Evolutionary conservation across 2,329 filamentous ascomycete species (phyloP).

Genomic region (Arthrocladium fulminans): DNA sequence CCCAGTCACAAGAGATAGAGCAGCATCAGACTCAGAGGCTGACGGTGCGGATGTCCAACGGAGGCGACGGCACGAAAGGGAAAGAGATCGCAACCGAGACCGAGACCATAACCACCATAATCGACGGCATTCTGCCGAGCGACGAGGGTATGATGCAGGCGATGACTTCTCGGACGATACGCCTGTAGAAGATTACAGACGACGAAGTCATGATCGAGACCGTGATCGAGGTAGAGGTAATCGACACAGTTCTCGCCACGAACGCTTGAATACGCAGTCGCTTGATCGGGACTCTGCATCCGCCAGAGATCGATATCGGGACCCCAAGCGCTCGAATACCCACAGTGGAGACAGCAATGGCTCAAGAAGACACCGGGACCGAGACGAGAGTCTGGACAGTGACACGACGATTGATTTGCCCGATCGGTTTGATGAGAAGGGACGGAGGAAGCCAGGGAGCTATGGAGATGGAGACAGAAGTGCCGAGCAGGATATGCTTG

Average conservation of each 20-base stretch:
- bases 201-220: constrained; percentile 7
- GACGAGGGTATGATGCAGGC: constrained; percentile 8
- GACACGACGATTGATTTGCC: constrained; percentile 38
- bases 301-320: not conserved
- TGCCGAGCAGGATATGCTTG: constrained; percentile 24
- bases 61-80: constrained; percentile 13
- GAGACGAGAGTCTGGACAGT: constrained; percentile 26
- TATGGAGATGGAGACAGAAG: constrained; percentile 15
- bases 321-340: constrained; percentile 9
- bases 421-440: constrained; percentile 35
- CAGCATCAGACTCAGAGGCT: constrained; percentile 10
- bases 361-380: constrained; percentile 14
- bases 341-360: constrained; percentile 1
- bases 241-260: constrained; percentile 1
- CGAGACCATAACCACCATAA: constrained; percentile 30
- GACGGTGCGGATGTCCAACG: constrained; percentile 12
- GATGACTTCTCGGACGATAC: constrained; percentile 18
- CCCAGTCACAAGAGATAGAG: constrained; percentile 6
- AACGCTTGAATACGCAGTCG: not conserved
- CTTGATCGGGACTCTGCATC: constrained; percentile 8
- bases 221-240: constrained; percentile 10
- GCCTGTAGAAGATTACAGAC: constrained; percentile 14
- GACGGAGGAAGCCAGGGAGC: constrained; percentile 28
- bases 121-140: constrained; percentile 15
- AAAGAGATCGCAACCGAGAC: constrained; percentile 31